Conservation (phyloP, 1,284 basidiomycete genomes). For the Earliella scabrosa region DNA sequence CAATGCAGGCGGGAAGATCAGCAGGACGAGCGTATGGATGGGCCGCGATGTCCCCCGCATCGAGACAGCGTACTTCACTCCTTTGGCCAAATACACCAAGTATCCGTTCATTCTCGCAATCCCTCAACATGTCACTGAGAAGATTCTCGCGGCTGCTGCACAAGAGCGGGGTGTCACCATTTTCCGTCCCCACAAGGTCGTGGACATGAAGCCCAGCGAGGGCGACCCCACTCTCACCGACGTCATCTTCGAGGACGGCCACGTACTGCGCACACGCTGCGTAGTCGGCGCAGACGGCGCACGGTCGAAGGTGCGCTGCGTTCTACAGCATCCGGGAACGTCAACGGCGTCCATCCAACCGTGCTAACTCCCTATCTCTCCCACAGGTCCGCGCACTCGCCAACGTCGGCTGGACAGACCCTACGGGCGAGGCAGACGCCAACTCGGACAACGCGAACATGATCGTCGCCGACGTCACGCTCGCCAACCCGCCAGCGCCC, state of each 20-base stretch:
- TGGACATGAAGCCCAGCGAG: constrained; percentile 27
- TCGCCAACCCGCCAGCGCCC: constrained; percentile 21
- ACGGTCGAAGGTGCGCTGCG: constrained; percentile 49
- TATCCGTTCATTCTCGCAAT: constrained; percentile 49
- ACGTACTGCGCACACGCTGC: constrained; percentile 48
- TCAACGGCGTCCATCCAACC: too few species aligned
- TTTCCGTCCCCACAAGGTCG: constrained; percentile 41
- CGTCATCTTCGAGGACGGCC: constrained; percentile 55
- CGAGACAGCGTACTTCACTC: constrained; percentile 37
- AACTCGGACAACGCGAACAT: constrained; percentile 26
- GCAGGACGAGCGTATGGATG: constrained; percentile 35
- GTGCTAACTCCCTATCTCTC: neutral
- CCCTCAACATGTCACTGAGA: constrained; percentile 54
- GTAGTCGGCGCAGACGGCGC: constrained; percentile 64
- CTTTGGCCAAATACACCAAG: constrained; percentile 42
- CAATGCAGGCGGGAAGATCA: constrained; percentile 41
- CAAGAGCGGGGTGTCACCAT: constrained; percentile 38
- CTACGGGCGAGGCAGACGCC: constrained; percentile 20
- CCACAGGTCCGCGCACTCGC: constrained; percentile 33
- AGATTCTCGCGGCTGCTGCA: constrained; percentile 42
- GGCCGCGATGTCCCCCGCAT: constrained; percentile 30
- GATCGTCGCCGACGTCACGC: constrained; percentile 38
- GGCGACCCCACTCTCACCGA: constrained; percentile 33
- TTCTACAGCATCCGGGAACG: too few species aligned
- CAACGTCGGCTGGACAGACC: constrained; percentile 34